These are phyloP conservation scores for Ceratobasidium sp. DNA, from an alignment of 1,284 basidiomycete species.

Conservation along the genomic window DNA sequence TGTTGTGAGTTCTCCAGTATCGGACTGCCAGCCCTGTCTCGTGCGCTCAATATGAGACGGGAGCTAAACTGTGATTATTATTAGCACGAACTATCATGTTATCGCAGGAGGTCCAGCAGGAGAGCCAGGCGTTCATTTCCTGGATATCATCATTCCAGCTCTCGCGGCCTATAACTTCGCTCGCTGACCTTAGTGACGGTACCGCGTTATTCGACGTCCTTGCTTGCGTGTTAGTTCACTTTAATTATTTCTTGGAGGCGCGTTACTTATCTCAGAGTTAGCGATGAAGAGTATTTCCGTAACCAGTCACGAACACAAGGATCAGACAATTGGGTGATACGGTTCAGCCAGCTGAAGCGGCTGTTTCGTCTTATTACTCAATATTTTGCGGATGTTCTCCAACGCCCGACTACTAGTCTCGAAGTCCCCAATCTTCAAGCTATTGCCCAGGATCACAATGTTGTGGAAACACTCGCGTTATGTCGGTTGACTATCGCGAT, in stretches of 20 bases:
- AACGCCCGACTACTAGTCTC: slow-evolving; percentile 74
- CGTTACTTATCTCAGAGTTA: slow-evolving; percentile 51
- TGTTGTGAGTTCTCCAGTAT: no score
- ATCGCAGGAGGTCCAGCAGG: slow-evolving; percentile 34
- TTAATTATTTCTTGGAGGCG: slow-evolving; percentile 26
- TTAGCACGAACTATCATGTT: not conserved
- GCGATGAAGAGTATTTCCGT: slow-evolving; percentile 83
- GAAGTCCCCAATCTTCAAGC: slow-evolving; percentile 84
- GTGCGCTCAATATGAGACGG: no score
- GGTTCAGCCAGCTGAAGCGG: slow-evolving; percentile 84
- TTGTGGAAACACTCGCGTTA: slow-evolving; percentile 74
- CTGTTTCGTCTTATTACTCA: slow-evolving; percentile 88
- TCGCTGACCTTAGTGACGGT: slow-evolving; percentile 79
- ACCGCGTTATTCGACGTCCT: slow-evolving; percentile 76
- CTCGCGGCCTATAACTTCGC: slow-evolving; percentile 65
- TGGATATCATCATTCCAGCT: slow-evolving; percentile 81
- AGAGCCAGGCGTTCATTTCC: slow-evolving; percentile 78
- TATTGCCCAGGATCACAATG: slow-evolving; percentile 77
- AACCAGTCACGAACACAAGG: slow-evolving; percentile 66
- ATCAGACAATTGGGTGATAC: slow-evolving; percentile 88
- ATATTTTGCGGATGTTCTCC: slow-evolving; percentile 82
- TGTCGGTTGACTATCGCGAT: slow-evolving; percentile 91
- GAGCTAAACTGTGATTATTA: no score
- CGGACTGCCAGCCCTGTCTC: no score
- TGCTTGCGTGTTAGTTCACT: slow-evolving; percentile 66